These are phyloP conservation scores for Filosporella fistucella DNA, from an alignment of 495 filamentous ascomycete genomes.

Conservation along the genomic window DNA sequence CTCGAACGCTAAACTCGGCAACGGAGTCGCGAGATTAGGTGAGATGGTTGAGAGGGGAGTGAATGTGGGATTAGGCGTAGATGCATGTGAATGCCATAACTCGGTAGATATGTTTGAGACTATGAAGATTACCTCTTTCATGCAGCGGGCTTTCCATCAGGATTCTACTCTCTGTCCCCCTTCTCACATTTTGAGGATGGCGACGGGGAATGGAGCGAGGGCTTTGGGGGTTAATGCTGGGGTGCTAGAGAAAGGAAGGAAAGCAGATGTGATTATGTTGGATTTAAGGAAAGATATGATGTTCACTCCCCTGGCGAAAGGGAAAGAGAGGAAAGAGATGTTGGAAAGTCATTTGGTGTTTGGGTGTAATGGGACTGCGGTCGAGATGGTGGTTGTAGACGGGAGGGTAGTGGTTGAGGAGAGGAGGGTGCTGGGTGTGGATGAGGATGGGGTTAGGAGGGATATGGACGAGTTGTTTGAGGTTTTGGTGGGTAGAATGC, in stretches of 20 bases:
- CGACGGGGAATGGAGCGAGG: slow-evolving; percentile 4
- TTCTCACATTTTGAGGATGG: slow-evolving; percentile 5
- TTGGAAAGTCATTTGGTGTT: slow-evolving; percentile 10
- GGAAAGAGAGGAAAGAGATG: slow-evolving; percentile 3
- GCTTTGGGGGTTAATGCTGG: slow-evolving; percentile 7
- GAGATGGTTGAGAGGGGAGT: slow-evolving; percentile 5
- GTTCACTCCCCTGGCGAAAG: slow-evolving; percentile 3
- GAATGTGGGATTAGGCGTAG: slow-evolving; percentile 5
- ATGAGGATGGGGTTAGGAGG: slow-evolving; percentile 4
- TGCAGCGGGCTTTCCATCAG: slow-evolving; percentile 3
- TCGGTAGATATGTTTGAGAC: slow-evolving; percentile 9
- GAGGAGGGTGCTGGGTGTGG: slow-evolving; percentile 4
- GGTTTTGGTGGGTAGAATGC: slow-evolving; percentile 1
- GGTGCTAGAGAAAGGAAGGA: neutral
- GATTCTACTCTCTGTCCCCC: slow-evolving; percentile 3
- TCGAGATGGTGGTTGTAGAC: slow-evolving; percentile 5
- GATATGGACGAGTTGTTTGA: slow-evolving; percentile 8
- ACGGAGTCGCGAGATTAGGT: slow-evolving; percentile 5
- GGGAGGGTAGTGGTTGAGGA: slow-evolving; percentile 4
- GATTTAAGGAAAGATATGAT: slow-evolving; percentile 13
- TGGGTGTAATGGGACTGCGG: slow-evolving; percentile 3
- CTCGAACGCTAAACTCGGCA: slow-evolving; percentile 7
- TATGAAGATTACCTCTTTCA: slow-evolving; percentile 9
- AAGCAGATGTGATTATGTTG: slow-evolving; percentile 6
- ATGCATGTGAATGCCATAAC: slow-evolving; percentile 10